A percentile compares a stretch with the other conserved stretches of the same genome.
phyloP scores from a whole-genome alignment of 2,329 filamentous ascomycete species.

The Verticillium albo-atrum region DNA sequence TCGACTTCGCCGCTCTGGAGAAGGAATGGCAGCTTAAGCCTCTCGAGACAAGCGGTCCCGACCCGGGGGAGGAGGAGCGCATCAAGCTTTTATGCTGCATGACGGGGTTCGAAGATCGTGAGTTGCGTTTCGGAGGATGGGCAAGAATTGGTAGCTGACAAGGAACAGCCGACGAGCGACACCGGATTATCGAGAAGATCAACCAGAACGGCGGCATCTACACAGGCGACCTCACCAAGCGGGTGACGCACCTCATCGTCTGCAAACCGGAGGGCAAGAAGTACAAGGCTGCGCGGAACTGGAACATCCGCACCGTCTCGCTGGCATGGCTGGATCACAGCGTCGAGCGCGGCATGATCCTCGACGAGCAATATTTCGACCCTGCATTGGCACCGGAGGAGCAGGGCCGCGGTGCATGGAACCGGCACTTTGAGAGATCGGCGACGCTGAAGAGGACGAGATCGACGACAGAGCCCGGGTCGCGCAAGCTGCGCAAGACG shows the following conservation, averaged over 20 bases:
- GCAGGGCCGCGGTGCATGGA: constrained; percentile 76
- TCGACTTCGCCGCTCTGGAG: constrained; percentile 70
- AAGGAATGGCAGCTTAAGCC: constrained; percentile 58
- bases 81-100: constrained; percentile 47
- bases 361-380: constrained; percentile 84
- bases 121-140: constrained; percentile 8
- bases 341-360: constrained; percentile 78
- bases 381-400: constrained; percentile 64
- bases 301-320: constrained; percentile 76
- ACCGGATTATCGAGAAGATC: constrained; percentile 65
- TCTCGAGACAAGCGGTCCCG: constrained; percentile 50
- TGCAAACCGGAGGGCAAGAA: constrained; percentile 78
- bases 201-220: constrained; percentile 74
- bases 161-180: constrained; percentile 56
- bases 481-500: constrained; percentile 80
- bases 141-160: background rate
- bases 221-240: constrained; percentile 79
- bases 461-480: constrained; percentile 49
- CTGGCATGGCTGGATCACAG: constrained; percentile 84
- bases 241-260: constrained; percentile 84
- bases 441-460: constrained; percentile 50
- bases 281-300: constrained; percentile 79
- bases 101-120: constrained; percentile 52
- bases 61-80: constrained; percentile 27
- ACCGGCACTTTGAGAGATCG: constrained; percentile 19